A percentile compares a stretch with the other conserved stretches of the same genome.
Evolutionary conservation across 306 rosid species (phyloP).

Genomic region (Prunus campanulata): DNA sequence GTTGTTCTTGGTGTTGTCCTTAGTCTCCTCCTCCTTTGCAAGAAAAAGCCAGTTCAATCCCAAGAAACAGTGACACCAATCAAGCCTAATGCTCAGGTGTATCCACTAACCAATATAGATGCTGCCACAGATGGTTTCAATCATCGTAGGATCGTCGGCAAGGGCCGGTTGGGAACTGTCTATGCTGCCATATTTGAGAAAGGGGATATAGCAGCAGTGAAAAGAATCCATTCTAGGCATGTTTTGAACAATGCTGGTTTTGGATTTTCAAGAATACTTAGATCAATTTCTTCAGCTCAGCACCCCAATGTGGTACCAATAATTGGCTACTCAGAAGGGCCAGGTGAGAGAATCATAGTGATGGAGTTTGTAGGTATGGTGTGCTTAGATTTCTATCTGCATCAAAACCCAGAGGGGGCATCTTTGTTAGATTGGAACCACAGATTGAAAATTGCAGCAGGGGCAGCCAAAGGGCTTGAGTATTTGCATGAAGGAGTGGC

Average conservation of each 20-base stretch:
- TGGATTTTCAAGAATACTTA: slow-evolving; percentile 56
- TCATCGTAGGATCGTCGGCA: slow-evolving; percentile 58
- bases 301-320: slow-evolving; percentile 77
- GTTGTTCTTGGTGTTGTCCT: slow-evolving; percentile 42
- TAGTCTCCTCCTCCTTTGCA: slow-evolving; percentile 45
- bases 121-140: slow-evolving; percentile 80
- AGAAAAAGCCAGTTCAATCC: slow-evolving; percentile 48
- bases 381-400: slow-evolving; percentile 59
- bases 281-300: slow-evolving; percentile 65
- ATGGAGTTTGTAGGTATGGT: slow-evolving; percentile 61
- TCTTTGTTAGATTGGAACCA: slow-evolving; percentile 52
- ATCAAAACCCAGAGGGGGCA: slow-evolving; percentile 59
- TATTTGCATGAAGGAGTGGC: slow-evolving; percentile 70
- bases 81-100: slow-evolving; percentile 46
- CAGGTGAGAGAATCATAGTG: slow-evolving; percentile 76
- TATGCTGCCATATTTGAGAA: slow-evolving; percentile 54
- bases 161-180: slow-evolving; percentile 76
- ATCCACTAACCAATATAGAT: slow-evolving; percentile 49
- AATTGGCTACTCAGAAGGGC: slow-evolving; percentile 77
- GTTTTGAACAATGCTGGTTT: slow-evolving; percentile 75
- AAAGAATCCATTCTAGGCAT: slow-evolving; percentile 64
- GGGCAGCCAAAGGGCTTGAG: slow-evolving; percentile 75
- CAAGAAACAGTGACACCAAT: slow-evolving; percentile 42
- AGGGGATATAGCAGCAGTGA: slow-evolving; percentile 54
- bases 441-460: slow-evolving; percentile 67